Percentiles rank a stretch among this genome's conserved stretches.
Conservation (phyloP, 2,329 filamentous ascomycete genomes). For the Cephalotrichum gorgonifer region DNA sequence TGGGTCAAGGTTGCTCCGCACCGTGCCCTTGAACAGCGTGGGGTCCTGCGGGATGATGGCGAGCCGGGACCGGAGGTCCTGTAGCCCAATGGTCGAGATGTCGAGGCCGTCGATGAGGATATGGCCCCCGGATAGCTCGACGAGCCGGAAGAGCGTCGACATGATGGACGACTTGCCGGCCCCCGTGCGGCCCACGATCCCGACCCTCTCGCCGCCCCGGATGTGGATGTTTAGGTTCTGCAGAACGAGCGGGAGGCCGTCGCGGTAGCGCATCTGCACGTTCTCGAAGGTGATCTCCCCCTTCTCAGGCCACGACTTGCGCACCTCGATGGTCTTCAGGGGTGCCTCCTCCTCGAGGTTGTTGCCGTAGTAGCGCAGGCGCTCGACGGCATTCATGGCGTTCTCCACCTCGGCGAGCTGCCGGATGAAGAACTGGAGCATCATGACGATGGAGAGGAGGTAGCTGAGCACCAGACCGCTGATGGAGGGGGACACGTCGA, state of each 20-base stretch:
- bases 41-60: conserved; percentile 81
- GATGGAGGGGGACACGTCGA: conserved; percentile 74
- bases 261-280: conserved; percentile 70
- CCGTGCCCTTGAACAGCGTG: conserved; percentile 71
- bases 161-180: conserved; percentile 80
- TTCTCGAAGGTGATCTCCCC: conserved; percentile 71
- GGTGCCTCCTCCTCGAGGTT: conserved; percentile 84
- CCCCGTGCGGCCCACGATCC: conserved; percentile 71
- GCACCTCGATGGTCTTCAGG: conserved; percentile 63
- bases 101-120: conserved; percentile 58
- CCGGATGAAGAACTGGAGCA: conserved; percentile 91
- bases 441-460: conserved; percentile 84
- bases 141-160: conserved; percentile 69
- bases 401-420: conserved; percentile 95
- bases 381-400: conserved; percentile 94
- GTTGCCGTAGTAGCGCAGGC: conserved; percentile 81
- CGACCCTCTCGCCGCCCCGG: conserved; percentile 65
- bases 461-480: conserved; percentile 85
- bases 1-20: conserved; percentile 70
- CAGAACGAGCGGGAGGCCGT: conserved; percentile 61
- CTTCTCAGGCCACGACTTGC: conserved; percentile 70
- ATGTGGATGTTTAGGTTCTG: conserved; percentile 63
- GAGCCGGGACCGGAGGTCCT: conserved; percentile 64
- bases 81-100: conserved; percentile 63
- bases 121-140: conserved; percentile 51